A percentile compares a stretch with the other conserved stretches of the same genome.
phyloP scores from a whole-genome alignment of 176 grass and related monocot species.

The maize (Zea mays) region DNA sequence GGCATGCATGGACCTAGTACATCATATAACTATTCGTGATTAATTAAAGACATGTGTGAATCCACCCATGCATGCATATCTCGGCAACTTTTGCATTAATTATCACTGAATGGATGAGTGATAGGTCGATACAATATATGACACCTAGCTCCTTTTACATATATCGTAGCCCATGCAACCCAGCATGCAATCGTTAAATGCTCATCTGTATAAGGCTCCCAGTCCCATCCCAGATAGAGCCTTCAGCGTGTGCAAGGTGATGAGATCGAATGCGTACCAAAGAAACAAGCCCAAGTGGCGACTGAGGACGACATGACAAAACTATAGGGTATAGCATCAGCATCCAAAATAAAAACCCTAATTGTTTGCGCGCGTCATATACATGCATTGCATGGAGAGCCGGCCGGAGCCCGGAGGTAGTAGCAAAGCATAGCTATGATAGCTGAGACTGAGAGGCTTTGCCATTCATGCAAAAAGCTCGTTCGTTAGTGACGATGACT shows the following conservation, averaged over 20 bases:
- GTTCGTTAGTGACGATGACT: background rate
- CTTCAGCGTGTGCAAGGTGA: background rate
- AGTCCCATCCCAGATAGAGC: background rate
- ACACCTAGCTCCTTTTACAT: too few species aligned
- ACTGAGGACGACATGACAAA: background rate
- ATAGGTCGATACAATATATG: too few species aligned
- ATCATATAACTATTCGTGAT: too few species aligned
- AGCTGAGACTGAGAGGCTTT: conserved; percentile 17
- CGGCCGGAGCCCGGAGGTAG: background rate
- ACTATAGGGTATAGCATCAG: background rate
- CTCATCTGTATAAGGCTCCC: too few species aligned
- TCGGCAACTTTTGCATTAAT: too few species aligned
- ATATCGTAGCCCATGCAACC: too few species aligned
- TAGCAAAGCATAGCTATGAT: background rate
- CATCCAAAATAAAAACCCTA: background rate
- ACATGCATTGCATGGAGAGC: background rate
- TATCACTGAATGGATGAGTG: too few species aligned
- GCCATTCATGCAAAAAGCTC: conserved; percentile 27
- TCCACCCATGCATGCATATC: too few species aligned
- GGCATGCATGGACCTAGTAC: too few species aligned
- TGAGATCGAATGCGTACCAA: too few species aligned
- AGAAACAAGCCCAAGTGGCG: conserved; percentile 5
- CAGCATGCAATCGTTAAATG: too few species aligned
- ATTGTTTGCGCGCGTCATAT: background rate
- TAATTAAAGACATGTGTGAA: too few species aligned